Evolutionary conservation across 2,329 filamentous ascomycete species (phyloP).

Genomic region (Hymenoscyphus infarciens): DNA sequence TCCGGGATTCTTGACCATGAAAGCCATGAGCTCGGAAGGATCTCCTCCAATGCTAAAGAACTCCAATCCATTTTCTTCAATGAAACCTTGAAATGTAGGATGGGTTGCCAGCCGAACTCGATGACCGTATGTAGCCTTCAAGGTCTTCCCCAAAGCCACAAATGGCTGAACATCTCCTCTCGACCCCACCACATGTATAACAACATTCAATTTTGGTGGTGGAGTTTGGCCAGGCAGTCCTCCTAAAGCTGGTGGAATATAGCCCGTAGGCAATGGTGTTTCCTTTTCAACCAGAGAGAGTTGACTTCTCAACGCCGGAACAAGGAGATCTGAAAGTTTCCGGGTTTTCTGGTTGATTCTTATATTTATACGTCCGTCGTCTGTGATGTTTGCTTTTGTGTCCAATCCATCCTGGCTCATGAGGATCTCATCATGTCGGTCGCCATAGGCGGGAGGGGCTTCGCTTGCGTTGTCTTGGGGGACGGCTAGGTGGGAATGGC

Average conservation of each 20-base stretch:
- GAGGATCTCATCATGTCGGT: conserved; percentile 52
- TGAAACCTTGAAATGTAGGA: conserved; percentile 62
- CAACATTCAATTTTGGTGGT: conserved; percentile 62
- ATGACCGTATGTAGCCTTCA: conserved; percentile 64
- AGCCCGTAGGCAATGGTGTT: conserved; percentile 57
- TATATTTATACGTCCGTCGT: conserved; percentile 76
- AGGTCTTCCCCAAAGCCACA: conserved; percentile 61
- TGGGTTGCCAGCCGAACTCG: conserved; percentile 73
- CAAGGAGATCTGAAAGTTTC: conserved; percentile 63
- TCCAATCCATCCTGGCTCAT: conserved; percentile 61
- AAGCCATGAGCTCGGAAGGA: conserved; percentile 74
- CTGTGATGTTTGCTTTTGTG: conserved; percentile 59
- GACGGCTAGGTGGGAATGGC: conserved; percentile 18
- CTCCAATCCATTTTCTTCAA: conserved; percentile 67
- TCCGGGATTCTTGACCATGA: conserved; percentile 87
- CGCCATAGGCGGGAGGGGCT: conserved; percentile 56
- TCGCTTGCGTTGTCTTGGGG: conserved; percentile 24
- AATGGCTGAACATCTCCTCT: conserved; percentile 76
- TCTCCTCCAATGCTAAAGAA: conserved; percentile 77
- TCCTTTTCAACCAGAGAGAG: conserved; percentile 43
- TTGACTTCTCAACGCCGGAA: conserved; percentile 59
- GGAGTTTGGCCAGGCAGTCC: conserved; percentile 57
- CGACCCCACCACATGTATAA: conserved; percentile 72
- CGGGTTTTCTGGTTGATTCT: conserved; percentile 69
- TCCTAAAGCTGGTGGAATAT: conserved; percentile 70